Evolutionary conservation across 2,329 filamentous ascomycete species (phyloP), one percentile per base, ranked within the genome.

Genomic region (Fusarium zealandicum): DNA sequence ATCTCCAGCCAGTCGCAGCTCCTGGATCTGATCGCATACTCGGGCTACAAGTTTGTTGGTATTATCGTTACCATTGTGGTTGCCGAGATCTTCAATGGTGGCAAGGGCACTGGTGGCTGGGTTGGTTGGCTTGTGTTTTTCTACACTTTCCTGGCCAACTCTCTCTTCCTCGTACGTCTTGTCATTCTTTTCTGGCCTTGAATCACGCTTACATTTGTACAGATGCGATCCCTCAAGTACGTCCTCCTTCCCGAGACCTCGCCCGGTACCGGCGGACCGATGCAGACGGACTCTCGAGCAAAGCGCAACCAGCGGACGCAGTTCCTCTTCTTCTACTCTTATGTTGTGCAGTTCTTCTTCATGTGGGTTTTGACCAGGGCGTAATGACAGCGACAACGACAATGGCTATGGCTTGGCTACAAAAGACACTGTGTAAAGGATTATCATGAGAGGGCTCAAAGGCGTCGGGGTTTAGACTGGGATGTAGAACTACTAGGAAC

Each of bases 1-100:
- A 98, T 99, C 74, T 96, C 88, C 66, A 96, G 95, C 72, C 91
- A 96, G 64, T 95, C 90, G 13, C 95, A 98, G 72, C 84, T 98
- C 45, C 84, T 98, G 53, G 95, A 99, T 69, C 77, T 99, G 43
- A 89, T 99, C 47, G 96, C 96, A 5, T 99, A 99, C 77, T 93
- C 90, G 2, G 96, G 96, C 16, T 99, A 99, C 79, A 99, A 99
- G 75, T 99, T 99, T 70, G 93, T 99, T 22, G 95, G 93, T 27
- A 92, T 97, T 65, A 99, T 99, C 57, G 83, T 90, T 42, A 97
- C 93, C 0, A 86, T 98, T 58, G 82, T 90, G 11, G 77, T 93
- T 14, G 88, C 90, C 13, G 90, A 96, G 73, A 81, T 92, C 13
- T 76, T 90, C 61, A 96, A 89, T 51, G 86, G 87, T 11, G 89